Base-by-base conservation (phyloP, 2,329 filamentous ascomycete genomes). In the Alternaria burnsii region DNA sequence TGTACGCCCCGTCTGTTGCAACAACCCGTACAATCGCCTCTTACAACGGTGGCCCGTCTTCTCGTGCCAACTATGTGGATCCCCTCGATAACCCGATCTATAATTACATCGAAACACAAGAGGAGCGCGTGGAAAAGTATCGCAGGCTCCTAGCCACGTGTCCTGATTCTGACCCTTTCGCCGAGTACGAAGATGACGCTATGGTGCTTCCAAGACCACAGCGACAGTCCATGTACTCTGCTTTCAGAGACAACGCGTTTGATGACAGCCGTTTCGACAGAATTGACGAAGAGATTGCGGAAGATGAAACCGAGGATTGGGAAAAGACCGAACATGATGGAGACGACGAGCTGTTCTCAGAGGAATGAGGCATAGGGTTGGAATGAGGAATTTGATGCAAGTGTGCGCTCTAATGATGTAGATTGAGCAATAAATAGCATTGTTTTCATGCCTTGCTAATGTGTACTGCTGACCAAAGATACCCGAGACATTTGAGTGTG, bases 51-150 rank as follows among this genome's bases (percentile, higher is more conserved):
- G 55, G 59, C 18, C 46, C 58, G 16, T 51, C 57, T 0, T 28
- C 53, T 6, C 42, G 43, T 30, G 36, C 38, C 18, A 5, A 36
- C n/a, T 26, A 42, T 36, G 10, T 47, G 8, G 59, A 62, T 38
- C 61, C 61, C 14, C 47, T 64, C 32, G 48, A 58, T 20, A 50
- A 61, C 14, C 59, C 58, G 6, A 34, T 62, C 24, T 64, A 62
- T 20, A 41, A 58, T 18, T 8, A 24, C 26, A 34, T 48, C 10
- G 30, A 52, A 20, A 52, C 42, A 5, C 40, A 44, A 32, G 50
- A 59, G 12, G 36, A 51, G 30, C n/a, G 50, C 3, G 9, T 59
- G 22, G 55, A 62, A 36, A 52, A 55, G 47, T 62, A 62, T 11
- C 47, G 58, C 3, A 18, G 24, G 16, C 47, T 59, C n/a, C 30